These are phyloP conservation scores for Ascoidea asiatica DNA, from an alignment of 805 yeast genomes.

Conservation along the genomic window DNA sequence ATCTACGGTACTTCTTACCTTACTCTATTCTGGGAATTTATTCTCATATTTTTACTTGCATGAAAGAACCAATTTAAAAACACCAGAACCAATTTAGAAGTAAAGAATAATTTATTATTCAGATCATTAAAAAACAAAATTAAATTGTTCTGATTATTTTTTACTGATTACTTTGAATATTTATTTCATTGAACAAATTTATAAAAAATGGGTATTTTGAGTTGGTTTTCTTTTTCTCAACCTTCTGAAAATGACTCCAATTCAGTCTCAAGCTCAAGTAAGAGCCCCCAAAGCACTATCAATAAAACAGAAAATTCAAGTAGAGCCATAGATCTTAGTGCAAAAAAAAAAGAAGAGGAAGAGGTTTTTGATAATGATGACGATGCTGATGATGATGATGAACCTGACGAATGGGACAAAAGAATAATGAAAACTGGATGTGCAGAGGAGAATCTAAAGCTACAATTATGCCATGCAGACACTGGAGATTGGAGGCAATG, in stretches of 20 bases:
- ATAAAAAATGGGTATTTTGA: background rate
- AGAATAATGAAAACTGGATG: conserved; percentile 71
- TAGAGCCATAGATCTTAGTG: background rate
- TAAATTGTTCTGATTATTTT: too few species aligned
- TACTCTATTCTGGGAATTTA: too few species aligned
- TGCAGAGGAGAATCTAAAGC: conserved; percentile 51
- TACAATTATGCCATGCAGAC: conserved; percentile 71
- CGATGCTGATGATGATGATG: conserved; percentile 33
- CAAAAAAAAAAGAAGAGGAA: background rate
- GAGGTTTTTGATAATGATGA: conserved; percentile 1
- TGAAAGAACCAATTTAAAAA: too few species aligned
- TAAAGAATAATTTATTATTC: too few species aligned
- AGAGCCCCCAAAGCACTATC: background rate
- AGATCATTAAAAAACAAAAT: too few species aligned
- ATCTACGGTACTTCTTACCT: too few species aligned
- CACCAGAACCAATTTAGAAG: too few species aligned
- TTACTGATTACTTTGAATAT: too few species aligned
- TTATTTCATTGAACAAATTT: too few species aligned
- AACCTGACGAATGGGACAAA: conserved; percentile 68
- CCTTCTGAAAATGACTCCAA: background rate
- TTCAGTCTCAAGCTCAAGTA: too few species aligned
- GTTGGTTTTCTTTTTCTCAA: background rate
- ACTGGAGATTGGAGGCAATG: conserved; percentile 75
- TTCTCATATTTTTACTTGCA: too few species aligned
- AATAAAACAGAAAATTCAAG: background rate